These are phyloP conservation scores for Prasinococcaceae sp. DNA, from an alignment of 139 green algal genomes.

Conservation along the genomic window DNA sequence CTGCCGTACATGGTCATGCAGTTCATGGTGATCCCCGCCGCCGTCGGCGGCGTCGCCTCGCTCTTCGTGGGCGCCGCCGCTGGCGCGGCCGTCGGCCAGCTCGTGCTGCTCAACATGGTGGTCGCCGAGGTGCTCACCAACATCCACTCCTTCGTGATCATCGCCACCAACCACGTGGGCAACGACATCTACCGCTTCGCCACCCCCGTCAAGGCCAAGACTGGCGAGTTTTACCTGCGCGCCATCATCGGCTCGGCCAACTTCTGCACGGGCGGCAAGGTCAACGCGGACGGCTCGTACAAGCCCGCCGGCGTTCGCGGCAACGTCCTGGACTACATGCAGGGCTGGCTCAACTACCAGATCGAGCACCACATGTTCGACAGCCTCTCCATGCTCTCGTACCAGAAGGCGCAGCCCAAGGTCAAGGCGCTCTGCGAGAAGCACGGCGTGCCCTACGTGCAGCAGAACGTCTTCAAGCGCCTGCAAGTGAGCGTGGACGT, in stretches of 20 bases:
- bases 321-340: constrained; percentile 19
- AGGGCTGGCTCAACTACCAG: constrained; percentile 28
- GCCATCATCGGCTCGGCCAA: constrained; percentile 20
- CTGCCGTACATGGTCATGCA: constrained; percentile 7
- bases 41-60: neutral
- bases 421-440: constrained; percentile 22
- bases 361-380: constrained; percentile 28
- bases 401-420: constrained; percentile 17
- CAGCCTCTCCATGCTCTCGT: constrained; percentile 20
- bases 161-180: constrained; percentile 23
- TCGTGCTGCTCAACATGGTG: constrained; percentile 6
- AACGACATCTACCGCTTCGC: constrained; percentile 23
- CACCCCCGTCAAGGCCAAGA: constrained; percentile 3
- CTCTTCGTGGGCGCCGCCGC: constrained; percentile 1
- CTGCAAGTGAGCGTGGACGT: constrained; percentile 11
- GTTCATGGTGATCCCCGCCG: constrained; percentile 1
- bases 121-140: constrained; percentile 22
- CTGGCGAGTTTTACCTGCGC: constrained; percentile 23
- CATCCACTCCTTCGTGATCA: constrained; percentile 22
- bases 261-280: constrained; percentile 14
- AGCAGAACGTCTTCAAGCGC: constrained; percentile 18
- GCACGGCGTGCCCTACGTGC: constrained; percentile 24
- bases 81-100: neutral
- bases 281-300: neutral
- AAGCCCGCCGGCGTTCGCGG: constrained; percentile 1